A percentile compares a stretch with the other conserved stretches of the same genome.
These are phyloP conservation scores for Ilex paraguariensis DNA, from an alignment of 305 asterid genomes.

Conservation along the genomic window DNA sequence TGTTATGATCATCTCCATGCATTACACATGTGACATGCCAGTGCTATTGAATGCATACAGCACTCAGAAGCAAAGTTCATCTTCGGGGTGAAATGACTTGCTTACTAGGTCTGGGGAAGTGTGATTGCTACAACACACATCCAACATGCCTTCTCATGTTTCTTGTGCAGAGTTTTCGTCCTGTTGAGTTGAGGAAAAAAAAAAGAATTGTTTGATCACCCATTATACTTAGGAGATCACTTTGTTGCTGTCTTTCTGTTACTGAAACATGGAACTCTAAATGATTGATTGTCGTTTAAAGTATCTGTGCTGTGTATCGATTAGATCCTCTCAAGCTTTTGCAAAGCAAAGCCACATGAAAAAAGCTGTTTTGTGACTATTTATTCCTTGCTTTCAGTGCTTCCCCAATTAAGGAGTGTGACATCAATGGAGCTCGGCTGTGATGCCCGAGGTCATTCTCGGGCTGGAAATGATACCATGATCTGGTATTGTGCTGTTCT, in stretches of 20 bases:
- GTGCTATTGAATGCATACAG: too few relatives aligned
- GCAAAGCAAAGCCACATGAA: background rate
- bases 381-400: slow-evolving; percentile 51
- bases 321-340: background rate
- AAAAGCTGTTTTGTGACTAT: slow-evolving; percentile 15
- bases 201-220: background rate
- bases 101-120: too few relatives aligned
- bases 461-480: slow-evolving; percentile 74
- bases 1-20: too few relatives aligned
- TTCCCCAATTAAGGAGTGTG: slow-evolving; percentile 87
- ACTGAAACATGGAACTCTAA: background rate
- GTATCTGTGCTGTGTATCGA: background rate
- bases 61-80: too few relatives aligned
- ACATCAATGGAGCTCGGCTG: slow-evolving; percentile 90
- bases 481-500: slow-evolving; percentile 94
- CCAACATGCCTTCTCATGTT: background rate
- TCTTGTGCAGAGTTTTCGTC: too few relatives aligned
- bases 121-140: too few relatives aligned
- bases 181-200: background rate
- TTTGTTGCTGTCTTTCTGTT: background rate
- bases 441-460: slow-evolving; percentile 78
- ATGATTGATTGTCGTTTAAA: background rate
- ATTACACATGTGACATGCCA: too few relatives aligned
- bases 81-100: too few relatives aligned
- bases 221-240: background rate